A percentile compares a stretch with the other conserved stretches of the same genome.
phyloP scores from a whole-genome alignment of 2,329 filamentous ascomycete genomes.

The Fusarium citri region DNA sequence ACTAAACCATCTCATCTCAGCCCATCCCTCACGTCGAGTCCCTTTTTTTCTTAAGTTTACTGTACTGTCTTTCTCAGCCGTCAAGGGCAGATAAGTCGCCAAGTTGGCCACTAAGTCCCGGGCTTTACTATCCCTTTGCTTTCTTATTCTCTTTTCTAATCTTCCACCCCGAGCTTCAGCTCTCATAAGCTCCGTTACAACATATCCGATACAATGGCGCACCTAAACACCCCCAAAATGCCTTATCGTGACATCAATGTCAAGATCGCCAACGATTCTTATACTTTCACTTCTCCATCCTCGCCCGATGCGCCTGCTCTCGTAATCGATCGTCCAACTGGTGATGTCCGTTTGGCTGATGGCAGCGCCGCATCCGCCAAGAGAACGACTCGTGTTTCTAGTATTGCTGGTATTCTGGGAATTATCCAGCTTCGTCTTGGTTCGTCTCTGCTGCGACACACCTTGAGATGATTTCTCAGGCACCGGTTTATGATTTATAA shows the following conservation, averaged over 20 bases:
- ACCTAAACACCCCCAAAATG: constrained; percentile 55
- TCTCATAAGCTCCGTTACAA: constrained; percentile 11
- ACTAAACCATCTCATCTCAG: constrained; percentile 32
- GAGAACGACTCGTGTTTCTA: constrained; percentile 79
- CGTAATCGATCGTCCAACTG: constrained; percentile 90
- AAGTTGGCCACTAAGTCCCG: constrained; percentile 32
- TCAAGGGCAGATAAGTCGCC: constrained; percentile 38
- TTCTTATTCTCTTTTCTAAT: constrained; percentile 21
- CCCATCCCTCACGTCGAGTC: constrained; percentile 40
- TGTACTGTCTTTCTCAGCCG: constrained; percentile 24
- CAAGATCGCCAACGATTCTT: constrained; percentile 89
- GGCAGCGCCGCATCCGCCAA: constrained; percentile 79
- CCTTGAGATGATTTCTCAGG: constrained; percentile 17
- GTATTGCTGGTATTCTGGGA: constrained; percentile 93
- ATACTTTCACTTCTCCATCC: constrained; percentile 96
- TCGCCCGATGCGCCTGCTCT: constrained; percentile 89
- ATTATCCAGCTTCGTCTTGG: constrained; percentile 93
- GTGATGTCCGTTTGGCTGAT: constrained; percentile 88
- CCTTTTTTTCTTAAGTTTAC: constrained; percentile 33
- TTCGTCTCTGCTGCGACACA: constrained; percentile 57
- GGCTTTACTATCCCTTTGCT: constrained; percentile 17
- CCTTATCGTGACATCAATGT: constrained; percentile 98
- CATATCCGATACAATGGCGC: constrained; percentile 51
- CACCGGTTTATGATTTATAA: constrained; percentile 22
- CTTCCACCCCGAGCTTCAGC: constrained; percentile 22